phyloP scores from a whole-genome alignment of 1,139 yeast species.

The Debaryomyces psychrophilus region DNA sequence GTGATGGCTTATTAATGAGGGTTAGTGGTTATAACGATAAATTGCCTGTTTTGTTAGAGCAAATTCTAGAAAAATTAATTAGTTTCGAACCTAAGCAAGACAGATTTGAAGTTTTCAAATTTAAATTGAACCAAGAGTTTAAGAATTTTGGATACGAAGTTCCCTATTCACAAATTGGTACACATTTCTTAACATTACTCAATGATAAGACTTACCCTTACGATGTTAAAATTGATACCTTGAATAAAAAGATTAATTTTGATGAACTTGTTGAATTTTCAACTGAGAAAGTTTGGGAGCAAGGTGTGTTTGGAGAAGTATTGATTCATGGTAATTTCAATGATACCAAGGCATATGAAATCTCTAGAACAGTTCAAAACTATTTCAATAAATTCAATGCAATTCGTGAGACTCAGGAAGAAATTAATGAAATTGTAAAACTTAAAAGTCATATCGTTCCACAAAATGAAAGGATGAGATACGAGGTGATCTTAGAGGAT shows the following conservation, averaged over 20 bases:
- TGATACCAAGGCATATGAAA: conserved; percentile 51
- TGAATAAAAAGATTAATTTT: conserved; percentile 46
- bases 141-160: conserved; percentile 72
- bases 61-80: conserved; percentile 57
- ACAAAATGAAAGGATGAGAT: conserved; percentile 46
- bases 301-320: conserved; percentile 63
- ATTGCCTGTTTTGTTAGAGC: conserved; percentile 60
- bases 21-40: conserved; percentile 86
- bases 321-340: conserved; percentile 80
- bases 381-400: conserved; percentile 28
- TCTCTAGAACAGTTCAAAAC: conserved; percentile 25
- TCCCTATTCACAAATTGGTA: conserved; percentile 76
- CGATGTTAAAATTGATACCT: conserved; percentile 60
- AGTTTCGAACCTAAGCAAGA: conserved; percentile 55
- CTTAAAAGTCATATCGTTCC: conserved; percentile 46
- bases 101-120: conserved; percentile 70
- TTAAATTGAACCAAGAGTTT: conserved; percentile 61
- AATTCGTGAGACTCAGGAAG: conserved; percentile 45
- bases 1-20: conserved; percentile 71
- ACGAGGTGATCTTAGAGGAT: conserved; percentile 60
- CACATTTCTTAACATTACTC: conserved; percentile 60
- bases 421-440: conserved; percentile 26
- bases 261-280: conserved; percentile 53
- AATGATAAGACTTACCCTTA: conserved; percentile 72
- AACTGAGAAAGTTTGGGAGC: conserved; percentile 42